These are phyloP conservation scores for Pluteus cervinus DNA, from an alignment of 768 basidiomycete genomes.

Conservation along the genomic window DNA sequence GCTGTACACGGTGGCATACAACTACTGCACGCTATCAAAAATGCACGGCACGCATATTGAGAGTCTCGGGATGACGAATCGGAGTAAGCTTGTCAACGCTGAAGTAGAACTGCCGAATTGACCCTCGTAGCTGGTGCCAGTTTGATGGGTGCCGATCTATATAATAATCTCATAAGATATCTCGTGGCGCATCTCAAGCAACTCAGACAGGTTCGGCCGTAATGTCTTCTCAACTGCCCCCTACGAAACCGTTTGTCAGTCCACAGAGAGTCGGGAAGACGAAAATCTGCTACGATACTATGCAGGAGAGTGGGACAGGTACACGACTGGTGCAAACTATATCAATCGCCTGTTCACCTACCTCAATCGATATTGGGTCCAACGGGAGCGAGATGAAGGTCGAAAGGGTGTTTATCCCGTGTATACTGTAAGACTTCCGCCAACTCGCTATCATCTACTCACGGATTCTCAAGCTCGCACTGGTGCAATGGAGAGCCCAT, in stretches of 20 bases:
- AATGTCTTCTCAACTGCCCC: conserved; percentile 5
- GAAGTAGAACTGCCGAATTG: too few species aligned
- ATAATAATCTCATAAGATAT: conserved; percentile 91
- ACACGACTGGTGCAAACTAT: conserved; percentile 95
- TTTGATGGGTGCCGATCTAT: conserved; percentile 95
- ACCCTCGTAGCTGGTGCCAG: conserved; percentile 76
- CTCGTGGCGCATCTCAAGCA: conserved; percentile 78
- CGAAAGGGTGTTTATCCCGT: conserved; percentile 92
- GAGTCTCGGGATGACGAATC: conserved; percentile 48
- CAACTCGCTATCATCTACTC: conserved; percentile 3
- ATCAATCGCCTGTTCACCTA: conserved; percentile 98
- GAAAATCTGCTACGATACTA: conserved; percentile 89
- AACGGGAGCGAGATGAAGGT: conserved; percentile 95
- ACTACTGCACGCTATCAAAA: conserved; percentile 91
- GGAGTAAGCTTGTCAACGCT: conserved; percentile 52
- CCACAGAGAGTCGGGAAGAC: conserved; percentile 75
- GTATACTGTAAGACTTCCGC: conserved; percentile 67
- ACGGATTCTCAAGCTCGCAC: conserved; percentile 63
- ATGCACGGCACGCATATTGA: conserved; percentile 50
- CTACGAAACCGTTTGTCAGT: conserved; percentile 35
- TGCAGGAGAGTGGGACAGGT: conserved; percentile 89
- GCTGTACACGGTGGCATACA: conserved; percentile 89
- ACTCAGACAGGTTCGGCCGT: conserved; percentile 35
- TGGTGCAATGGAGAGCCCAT: conserved; percentile 93
- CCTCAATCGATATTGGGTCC: conserved; percentile 99